A percentile compares a stretch with the other conserved stretches of the same genome.
phyloP scores from a whole-genome alignment of 371 early-diverging fungal genomes.

The Rhizopus microsporus region DNA sequence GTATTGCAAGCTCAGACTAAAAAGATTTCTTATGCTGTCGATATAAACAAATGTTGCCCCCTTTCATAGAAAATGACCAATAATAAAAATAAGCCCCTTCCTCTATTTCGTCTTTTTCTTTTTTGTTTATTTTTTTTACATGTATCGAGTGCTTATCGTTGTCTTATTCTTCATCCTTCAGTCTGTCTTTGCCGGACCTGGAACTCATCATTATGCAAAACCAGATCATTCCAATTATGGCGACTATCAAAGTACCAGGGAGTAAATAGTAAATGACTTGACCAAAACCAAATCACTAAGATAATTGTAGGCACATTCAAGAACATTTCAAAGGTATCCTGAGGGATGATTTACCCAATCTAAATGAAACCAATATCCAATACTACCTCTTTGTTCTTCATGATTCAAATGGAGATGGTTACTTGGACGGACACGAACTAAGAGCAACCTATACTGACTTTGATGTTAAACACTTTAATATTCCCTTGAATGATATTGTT shows the following conservation, averaged over 20 bases:
- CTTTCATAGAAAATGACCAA: too few relatives aligned
- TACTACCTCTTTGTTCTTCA: slow-evolving; percentile 63
- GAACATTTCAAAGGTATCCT: slow-evolving; percentile 39
- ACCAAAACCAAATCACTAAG: neutral
- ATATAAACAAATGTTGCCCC: too few relatives aligned
- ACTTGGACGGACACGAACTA: slow-evolving; percentile 75
- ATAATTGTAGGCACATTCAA: slow-evolving; percentile 29
- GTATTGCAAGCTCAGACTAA: too few relatives aligned
- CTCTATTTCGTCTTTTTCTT: too few relatives aligned
- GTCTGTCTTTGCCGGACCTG: slow-evolving; percentile 4
- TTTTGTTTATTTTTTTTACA: too few relatives aligned
- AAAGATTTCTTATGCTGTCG: too few relatives aligned
- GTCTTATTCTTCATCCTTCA: neutral
- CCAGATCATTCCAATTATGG: slow-evolving; percentile 38
- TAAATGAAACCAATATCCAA: slow-evolving; percentile 50
- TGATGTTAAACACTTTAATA: slow-evolving; percentile 36
- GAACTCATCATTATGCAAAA: slow-evolving; percentile 1
- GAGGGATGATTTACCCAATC: slow-evolving; percentile 18
- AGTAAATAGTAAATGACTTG: slow-evolving; percentile 16
- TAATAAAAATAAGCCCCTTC: too few relatives aligned
- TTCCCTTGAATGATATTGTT: slow-evolving; percentile 42
- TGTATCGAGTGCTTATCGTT: too few relatives aligned
- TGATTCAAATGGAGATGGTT: slow-evolving; percentile 65
- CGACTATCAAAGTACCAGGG: slow-evolving; percentile 27
- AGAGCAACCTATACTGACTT: slow-evolving; percentile 57